Conservation (phyloP, 306 rosid species). For the Rosa rugosa region DNA sequence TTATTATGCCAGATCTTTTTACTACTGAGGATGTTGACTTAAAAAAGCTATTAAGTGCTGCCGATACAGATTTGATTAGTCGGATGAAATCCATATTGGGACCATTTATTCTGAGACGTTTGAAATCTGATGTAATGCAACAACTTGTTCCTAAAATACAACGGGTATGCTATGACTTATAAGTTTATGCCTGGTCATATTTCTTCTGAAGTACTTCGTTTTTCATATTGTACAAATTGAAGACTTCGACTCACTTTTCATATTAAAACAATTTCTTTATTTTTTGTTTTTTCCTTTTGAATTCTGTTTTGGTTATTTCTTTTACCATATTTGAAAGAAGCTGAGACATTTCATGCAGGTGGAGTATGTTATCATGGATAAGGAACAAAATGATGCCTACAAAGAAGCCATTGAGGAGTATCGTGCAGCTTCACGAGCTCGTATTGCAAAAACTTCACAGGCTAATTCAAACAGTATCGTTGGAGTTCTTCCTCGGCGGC, state of each 20-base stretch:
- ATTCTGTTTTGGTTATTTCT: constrained; percentile 6
- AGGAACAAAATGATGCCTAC: constrained; percentile 72
- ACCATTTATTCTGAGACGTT: constrained; percentile 89
- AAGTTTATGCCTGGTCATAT: constrained; percentile 11
- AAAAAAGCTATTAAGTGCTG: constrained; percentile 76
- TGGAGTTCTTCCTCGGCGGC: constrained; percentile 69
- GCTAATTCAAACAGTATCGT: constrained; percentile 37
- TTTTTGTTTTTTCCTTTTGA: not conserved
- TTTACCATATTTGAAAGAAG: constrained; percentile 3
- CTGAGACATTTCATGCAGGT: constrained; percentile 55
- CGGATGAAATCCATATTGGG: constrained; percentile 96
- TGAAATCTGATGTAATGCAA: constrained; percentile 98
- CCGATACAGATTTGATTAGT: constrained; percentile 71
- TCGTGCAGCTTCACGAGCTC: constrained; percentile 81
- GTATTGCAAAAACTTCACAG: constrained; percentile 51
- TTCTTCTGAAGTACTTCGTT: constrained; percentile 17
- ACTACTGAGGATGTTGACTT: constrained; percentile 84
- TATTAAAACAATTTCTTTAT: not conserved
- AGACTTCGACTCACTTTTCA: not conserved
- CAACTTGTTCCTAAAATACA: constrained; percentile 95
- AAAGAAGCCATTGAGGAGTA: constrained; percentile 91
- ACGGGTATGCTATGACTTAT: constrained; percentile 39
- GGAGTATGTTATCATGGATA: constrained; percentile 80
- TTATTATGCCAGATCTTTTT: constrained; percentile 97
- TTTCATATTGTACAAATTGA: not conserved